Percentiles rank a stretch among this genome's conserved stretches.
Conservation (phyloP, 306 rosid species). For the Pyrus pyrifolia region DNA sequence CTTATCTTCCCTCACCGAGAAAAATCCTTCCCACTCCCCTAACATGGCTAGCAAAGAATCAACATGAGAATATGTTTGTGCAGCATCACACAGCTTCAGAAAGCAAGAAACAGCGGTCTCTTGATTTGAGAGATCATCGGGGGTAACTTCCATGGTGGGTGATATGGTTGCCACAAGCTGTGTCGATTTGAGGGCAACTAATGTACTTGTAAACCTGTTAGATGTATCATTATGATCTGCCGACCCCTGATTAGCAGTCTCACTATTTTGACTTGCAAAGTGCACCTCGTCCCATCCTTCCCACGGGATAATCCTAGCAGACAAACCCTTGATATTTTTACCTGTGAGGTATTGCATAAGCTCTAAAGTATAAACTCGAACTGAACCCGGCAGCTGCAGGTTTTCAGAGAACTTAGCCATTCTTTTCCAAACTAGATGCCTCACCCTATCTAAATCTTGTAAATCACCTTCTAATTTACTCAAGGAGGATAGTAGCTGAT, state of each 20-base stretch:
- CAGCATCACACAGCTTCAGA: slow-evolving; percentile 55
- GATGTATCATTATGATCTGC: slow-evolving; percentile 55
- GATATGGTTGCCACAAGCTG: slow-evolving; percentile 72
- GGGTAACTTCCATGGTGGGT: slow-evolving; percentile 61
- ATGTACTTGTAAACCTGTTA: slow-evolving; percentile 72
- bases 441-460: slow-evolving; percentile 64
- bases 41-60: slow-evolving; percentile 60
- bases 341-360: slow-evolving; percentile 89
- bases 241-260: slow-evolving; percentile 40
- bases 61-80: slow-evolving; percentile 48
- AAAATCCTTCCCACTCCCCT: slow-evolving; percentile 93
- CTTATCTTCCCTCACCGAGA: slow-evolving; percentile 34
- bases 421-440: slow-evolving; percentile 76
- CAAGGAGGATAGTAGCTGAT: slow-evolving; percentile 63
- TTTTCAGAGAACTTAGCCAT: slow-evolving; percentile 81
- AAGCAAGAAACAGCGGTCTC: slow-evolving; percentile 80
- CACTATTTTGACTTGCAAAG: slow-evolving; percentile 31
- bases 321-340: slow-evolving; percentile 62
- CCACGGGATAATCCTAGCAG: slow-evolving; percentile 69
- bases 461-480: slow-evolving; percentile 81
- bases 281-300: slow-evolving; percentile 84
- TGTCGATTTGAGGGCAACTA: slow-evolving; percentile 90
- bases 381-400: slow-evolving; percentile 72
- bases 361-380: slow-evolving; percentile 77
- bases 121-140: slow-evolving; percentile 53